A percentile compares a stretch with the other conserved stretches of the same genome.
Conservation (phyloP, 495 filamentous ascomycete species). For the Parathielavia appendiculata region DNA sequence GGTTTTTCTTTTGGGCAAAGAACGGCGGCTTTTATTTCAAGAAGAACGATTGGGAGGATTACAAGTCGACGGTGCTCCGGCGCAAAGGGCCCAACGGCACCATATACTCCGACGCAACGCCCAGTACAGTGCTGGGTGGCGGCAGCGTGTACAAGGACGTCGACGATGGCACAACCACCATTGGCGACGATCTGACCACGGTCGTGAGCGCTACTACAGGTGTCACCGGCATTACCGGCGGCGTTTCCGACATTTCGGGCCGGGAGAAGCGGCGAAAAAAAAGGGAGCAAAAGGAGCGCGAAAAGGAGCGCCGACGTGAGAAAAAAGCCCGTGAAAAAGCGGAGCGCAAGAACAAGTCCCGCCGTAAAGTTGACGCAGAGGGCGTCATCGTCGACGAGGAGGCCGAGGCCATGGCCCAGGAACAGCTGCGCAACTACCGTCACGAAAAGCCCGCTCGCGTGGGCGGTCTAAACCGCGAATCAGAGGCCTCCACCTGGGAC, state of each 20-base stretch:
- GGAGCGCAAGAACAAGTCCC: slow-evolving; percentile 32
- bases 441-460: slow-evolving; percentile 79
- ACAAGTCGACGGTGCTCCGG: slow-evolving; percentile 93
- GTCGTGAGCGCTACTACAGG: slow-evolving; percentile 38
- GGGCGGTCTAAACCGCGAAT: slow-evolving; percentile 74
- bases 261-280: slow-evolving; percentile 43
- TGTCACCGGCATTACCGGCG: slow-evolving; percentile 46
- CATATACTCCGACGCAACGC: slow-evolving; percentile 72
- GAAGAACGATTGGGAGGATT: slow-evolving; percentile 91
- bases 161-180: slow-evolving; percentile 51
- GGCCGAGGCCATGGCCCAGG: slow-evolving; percentile 61
- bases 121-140: slow-evolving; percentile 73
- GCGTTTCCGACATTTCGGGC: slow-evolving; percentile 43
- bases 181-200: slow-evolving; percentile 38
- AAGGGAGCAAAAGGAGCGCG: slow-evolving; percentile 48
- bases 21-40: slow-evolving; percentile 89
- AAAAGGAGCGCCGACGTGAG: slow-evolving; percentile 43
- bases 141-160: slow-evolving; percentile 65
- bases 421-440: slow-evolving; percentile 63
- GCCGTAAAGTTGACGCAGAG: slow-evolving; percentile 42
- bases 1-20: slow-evolving; percentile 99
- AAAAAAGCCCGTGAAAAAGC: slow-evolving; percentile 43
- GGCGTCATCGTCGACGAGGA: slow-evolving; percentile 50
- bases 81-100: slow-evolving; percentile 85
- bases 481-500: slow-evolving; percentile 69